Conservation (phyloP, 1,139 yeast species). For the Suhomyces bokatorum region DNA sequence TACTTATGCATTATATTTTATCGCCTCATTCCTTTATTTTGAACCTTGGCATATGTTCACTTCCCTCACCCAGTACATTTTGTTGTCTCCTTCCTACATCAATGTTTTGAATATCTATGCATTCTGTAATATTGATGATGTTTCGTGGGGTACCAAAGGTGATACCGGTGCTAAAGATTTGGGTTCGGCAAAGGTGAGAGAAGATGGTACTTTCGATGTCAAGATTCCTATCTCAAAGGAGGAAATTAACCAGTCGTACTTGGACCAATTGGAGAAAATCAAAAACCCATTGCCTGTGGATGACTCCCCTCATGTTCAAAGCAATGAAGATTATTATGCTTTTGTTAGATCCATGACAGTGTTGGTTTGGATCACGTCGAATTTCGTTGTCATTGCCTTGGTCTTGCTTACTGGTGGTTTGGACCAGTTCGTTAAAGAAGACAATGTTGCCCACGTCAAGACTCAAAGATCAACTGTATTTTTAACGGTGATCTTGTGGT, state of each 20-base stretch:
- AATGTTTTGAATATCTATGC: conserved; percentile 52
- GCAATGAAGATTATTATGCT: conserved; percentile 72
- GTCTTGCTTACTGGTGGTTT: conserved; percentile 73
- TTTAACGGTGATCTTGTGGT: conserved; percentile 74
- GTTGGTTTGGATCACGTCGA: conserved; percentile 75
- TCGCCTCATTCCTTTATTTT: conserved; percentile 48
- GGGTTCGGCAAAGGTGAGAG: conserved; percentile 62
- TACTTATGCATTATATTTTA: conserved; percentile 47
- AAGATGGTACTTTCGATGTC: conserved; percentile 64
- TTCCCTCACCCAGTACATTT: conserved; percentile 46
- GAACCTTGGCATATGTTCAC: conserved; percentile 58
- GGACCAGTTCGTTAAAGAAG: conserved; percentile 31
- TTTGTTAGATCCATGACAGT: conserved; percentile 79
- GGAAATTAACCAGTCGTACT: conserved; percentile 61
- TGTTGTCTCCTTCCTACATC: conserved; percentile 49
- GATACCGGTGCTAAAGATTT: conserved; percentile 46
- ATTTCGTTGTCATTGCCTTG: conserved; percentile 68
- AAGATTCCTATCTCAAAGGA: conserved; percentile 66
- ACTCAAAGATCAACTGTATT: conserved; percentile 44
- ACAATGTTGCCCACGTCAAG: conserved; percentile 15
- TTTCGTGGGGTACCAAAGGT: conserved; percentile 55
- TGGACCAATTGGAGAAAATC: conserved; percentile 64
- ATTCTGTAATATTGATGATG: conserved; percentile 51
- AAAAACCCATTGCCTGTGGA: conserved; percentile 37
- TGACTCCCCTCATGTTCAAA: conserved; percentile 37